Evolutionary conservation across 345 rosid species (phyloP).

Genomic region (Raphanus raphanistrum): DNA sequence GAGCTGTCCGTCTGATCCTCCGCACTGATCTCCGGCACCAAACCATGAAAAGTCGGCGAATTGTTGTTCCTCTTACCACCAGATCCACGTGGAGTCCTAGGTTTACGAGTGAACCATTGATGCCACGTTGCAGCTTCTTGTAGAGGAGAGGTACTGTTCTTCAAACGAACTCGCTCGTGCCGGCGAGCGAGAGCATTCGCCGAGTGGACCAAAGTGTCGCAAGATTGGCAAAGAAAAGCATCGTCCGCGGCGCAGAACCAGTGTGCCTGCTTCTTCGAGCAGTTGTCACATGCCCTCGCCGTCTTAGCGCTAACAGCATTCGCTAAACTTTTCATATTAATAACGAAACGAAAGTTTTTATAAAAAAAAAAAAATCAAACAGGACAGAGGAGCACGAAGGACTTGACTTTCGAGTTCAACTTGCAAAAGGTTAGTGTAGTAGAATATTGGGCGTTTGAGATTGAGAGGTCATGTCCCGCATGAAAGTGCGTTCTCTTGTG

Average conservation of each 20-base stretch:
- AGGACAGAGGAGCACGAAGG: slow-evolving; percentile 19
- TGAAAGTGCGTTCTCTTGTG: slow-evolving; percentile 31
- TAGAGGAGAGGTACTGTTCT: slow-evolving; percentile 32
- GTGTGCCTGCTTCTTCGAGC: slow-evolving; percentile 70
- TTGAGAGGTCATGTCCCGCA: slow-evolving; percentile 37
- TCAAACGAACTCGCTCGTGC: slow-evolving; percentile 80
- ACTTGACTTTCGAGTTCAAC: neutral
- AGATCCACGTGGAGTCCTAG: slow-evolving; percentile 73
- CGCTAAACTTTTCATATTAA: slow-evolving; percentile 47
- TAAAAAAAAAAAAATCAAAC: neutral
- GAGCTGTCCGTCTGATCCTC: slow-evolving; percentile 61
- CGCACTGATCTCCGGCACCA: slow-evolving; percentile 72
- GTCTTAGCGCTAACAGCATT: slow-evolving; percentile 76
- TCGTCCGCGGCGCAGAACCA: slow-evolving; percentile 98
- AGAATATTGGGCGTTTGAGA: slow-evolving; percentile 11
- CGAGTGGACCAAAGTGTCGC: slow-evolving; percentile 82
- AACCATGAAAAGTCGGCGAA: slow-evolving; percentile 35
- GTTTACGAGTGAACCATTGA: slow-evolving; percentile 74
- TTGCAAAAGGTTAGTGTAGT: slow-evolving; percentile 5
- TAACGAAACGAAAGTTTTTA: neutral
- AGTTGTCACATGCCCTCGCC: slow-evolving; percentile 85
- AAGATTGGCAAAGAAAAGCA: slow-evolving; percentile 90
- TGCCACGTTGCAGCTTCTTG: slow-evolving; percentile 60
- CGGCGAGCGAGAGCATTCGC: slow-evolving; percentile 84
- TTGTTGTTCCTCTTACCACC: slow-evolving; percentile 30